These are phyloP conservation scores for Urochloa ruziziensis DNA, from an alignment of 176 grass and related monocot genomes.

Conservation along the genomic window DNA sequence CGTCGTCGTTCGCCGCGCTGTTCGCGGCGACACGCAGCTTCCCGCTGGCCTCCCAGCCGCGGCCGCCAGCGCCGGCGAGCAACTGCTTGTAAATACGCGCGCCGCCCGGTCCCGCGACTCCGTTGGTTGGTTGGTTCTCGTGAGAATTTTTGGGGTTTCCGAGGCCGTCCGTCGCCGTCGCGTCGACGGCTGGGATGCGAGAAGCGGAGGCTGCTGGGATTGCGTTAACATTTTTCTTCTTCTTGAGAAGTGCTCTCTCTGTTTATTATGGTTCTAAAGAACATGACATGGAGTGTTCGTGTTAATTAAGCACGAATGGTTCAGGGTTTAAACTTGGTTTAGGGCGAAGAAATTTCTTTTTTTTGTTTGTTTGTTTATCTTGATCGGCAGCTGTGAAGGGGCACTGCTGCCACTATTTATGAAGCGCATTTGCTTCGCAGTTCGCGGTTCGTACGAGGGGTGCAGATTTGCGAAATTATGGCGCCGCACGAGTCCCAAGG, in stretches of 20 bases:
- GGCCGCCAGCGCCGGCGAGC: slow-evolving; percentile 42
- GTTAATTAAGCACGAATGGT: background rate
- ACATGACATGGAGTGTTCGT: background rate
- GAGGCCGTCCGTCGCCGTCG: slow-evolving; percentile 36
- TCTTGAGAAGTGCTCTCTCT: background rate
- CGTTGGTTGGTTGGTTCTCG: slow-evolving; percentile 1
- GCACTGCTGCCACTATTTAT: background rate
- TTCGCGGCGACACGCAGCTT: slow-evolving; percentile 46
- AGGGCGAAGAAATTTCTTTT: background rate
- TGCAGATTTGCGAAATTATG: slow-evolving; percentile 27
- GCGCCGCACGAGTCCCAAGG: background rate
- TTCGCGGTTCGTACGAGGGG: background rate
- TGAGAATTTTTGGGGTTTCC: slow-evolving; percentile 42
- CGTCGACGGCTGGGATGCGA: slow-evolving; percentile 37
- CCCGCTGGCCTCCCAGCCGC: slow-evolving; percentile 28
- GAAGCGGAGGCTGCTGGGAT: background rate
- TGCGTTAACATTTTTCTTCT: slow-evolving; percentile 1
- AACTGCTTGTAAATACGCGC: slow-evolving; percentile 44
- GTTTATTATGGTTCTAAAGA: slow-evolving; percentile 1
- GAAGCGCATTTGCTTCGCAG: slow-evolving; percentile 1
- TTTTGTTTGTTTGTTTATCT: background rate
- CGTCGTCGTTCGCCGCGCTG: slow-evolving; percentile 63
- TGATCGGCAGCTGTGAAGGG: background rate
- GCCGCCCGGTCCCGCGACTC: background rate
- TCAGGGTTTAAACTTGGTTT: background rate